These are phyloP conservation scores for Penicillium herquei DNA, from an alignment of 495 filamentous ascomycete genomes.

Conservation along the genomic window DNA sequence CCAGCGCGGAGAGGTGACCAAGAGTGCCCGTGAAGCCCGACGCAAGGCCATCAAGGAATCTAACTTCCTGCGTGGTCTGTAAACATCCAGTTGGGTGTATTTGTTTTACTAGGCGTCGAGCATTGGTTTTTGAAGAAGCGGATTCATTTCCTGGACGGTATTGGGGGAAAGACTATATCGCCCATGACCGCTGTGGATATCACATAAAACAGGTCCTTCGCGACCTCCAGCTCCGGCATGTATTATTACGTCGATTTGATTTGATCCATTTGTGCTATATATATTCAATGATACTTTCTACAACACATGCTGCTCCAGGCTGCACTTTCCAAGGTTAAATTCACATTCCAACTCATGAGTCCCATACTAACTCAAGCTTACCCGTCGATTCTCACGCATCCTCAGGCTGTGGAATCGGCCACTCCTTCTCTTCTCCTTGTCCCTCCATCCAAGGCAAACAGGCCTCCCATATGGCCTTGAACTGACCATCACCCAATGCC, in stretches of 20 bases:
- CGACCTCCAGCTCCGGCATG: constrained; percentile 13
- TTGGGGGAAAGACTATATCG: no score
- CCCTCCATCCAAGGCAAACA: constrained; percentile 32
- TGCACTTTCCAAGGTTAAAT: no score
- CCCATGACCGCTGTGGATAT: constrained; percentile 11
- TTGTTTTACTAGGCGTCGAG: constrained; percentile 5
- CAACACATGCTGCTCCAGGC: background rate
- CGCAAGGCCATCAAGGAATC: constrained; percentile 81
- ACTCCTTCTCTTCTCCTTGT: constrained; percentile 34
- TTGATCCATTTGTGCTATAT: constrained; percentile 30
- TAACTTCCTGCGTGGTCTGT: constrained; percentile 89
- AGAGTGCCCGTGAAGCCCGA: constrained; percentile 67
- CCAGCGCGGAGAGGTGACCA: constrained; percentile 46
- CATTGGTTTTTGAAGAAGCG: constrained; percentile 5
- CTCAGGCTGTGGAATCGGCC: constrained; percentile 19
- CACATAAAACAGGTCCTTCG: constrained; percentile 4
- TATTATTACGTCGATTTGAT: constrained; percentile 30
- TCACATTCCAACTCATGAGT: no score
- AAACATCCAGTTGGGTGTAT: constrained; percentile 24
- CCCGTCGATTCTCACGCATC: background rate
- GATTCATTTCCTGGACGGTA: background rate
- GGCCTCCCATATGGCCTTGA: constrained; percentile 24
- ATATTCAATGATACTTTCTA: constrained; percentile 23
- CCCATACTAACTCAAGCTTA: background rate
- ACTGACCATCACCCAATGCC: constrained; percentile 22